These are phyloP conservation scores for Hypoxylon fuscum DNA, from an alignment of 495 filamentous ascomycete species.

Conservation along the genomic window DNA sequence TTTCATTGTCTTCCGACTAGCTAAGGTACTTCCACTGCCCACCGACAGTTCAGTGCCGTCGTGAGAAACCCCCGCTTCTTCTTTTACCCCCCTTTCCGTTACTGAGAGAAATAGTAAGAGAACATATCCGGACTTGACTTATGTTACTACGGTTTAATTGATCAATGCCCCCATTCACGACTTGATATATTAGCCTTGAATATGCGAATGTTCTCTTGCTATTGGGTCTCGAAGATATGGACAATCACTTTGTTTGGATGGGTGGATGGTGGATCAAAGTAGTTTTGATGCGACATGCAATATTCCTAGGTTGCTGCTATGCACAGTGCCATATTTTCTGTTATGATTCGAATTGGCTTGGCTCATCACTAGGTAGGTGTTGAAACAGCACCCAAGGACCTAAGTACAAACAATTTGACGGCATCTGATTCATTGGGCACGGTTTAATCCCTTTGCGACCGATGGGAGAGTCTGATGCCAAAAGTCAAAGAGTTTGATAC, in stretches of 20 bases:
- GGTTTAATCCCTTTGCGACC: constrained; percentile 2
- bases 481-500: background rate
- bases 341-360: constrained; percentile 4
- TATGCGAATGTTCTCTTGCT: background rate
- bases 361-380: background rate
- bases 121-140: no score
- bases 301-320: constrained; percentile 1
- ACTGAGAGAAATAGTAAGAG: background rate
- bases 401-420: constrained; percentile 2
- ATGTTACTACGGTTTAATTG: no score
- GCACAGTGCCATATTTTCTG: background rate
- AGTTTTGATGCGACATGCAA: constrained; percentile 5
- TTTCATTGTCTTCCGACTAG: constrained; percentile 1
- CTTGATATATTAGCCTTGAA: no score
- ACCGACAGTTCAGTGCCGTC: constrained; percentile 10
- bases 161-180: no score
- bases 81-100: constrained; percentile 13
- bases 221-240: background rate
- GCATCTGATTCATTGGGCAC: background rate
- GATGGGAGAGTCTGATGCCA: constrained; percentile 1
- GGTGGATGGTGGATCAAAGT: constrained; percentile 5
- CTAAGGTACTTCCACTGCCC: constrained; percentile 5
- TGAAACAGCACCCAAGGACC: background rate
- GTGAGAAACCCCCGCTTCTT: constrained; percentile 8
- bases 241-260: background rate